These are phyloP conservation scores for Flaveria linearis DNA, from an alignment of 129 eudicot genomes.

Conservation along the genomic window DNA sequence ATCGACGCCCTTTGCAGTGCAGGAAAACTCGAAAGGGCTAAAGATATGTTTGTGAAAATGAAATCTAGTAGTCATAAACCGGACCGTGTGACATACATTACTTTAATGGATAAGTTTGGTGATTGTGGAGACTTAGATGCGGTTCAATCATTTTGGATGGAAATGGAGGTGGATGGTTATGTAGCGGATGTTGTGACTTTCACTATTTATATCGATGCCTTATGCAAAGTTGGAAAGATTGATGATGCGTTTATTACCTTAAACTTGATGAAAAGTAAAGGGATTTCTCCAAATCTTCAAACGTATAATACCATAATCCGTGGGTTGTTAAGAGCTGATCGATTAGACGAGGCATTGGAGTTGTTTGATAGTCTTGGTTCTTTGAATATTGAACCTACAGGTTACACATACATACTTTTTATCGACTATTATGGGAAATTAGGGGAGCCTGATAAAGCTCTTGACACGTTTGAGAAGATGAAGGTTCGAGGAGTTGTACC, in stretches of 20 bases:
- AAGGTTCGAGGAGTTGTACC: conserved; percentile 82
- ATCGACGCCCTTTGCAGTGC: conserved; percentile 90
- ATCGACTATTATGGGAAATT: conserved; percentile 86
- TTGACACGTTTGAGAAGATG: conserved; percentile 82
- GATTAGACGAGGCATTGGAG: conserved; percentile 63
- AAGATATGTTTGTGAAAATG: conserved; percentile 74
- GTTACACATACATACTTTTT: conserved; percentile 77
- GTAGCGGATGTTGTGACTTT: conserved; percentile 77
- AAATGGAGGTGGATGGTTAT: conserved; percentile 92
- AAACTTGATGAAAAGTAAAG: conserved; percentile 58
- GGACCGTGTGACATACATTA: conserved; percentile 84
- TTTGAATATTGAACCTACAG: conserved; percentile 57
- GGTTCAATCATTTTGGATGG: conserved; percentile 61
- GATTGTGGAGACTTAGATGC: conserved; percentile 72
- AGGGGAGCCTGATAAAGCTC: conserved; percentile 76
- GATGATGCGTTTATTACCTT: conserved; percentile 71
- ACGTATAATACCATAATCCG: conserved; percentile 79
- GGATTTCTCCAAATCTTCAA: conserved; percentile 72
- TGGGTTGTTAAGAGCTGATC: conserved; percentile 68
- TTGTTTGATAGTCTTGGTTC: conserved; percentile 59
- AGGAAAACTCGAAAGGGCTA: conserved; percentile 69
- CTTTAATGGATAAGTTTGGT: conserved; percentile 81
- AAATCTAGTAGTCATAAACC: conserved; percentile 74
- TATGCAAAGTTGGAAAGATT: conserved; percentile 76
- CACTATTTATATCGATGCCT: conserved; percentile 72